Evolutionary conservation across 192 early-diverging fungal genomes (phyloP), one percentile per base, ranked within the genome.

Genomic region (Ramicandelaber brevisporus): DNA sequence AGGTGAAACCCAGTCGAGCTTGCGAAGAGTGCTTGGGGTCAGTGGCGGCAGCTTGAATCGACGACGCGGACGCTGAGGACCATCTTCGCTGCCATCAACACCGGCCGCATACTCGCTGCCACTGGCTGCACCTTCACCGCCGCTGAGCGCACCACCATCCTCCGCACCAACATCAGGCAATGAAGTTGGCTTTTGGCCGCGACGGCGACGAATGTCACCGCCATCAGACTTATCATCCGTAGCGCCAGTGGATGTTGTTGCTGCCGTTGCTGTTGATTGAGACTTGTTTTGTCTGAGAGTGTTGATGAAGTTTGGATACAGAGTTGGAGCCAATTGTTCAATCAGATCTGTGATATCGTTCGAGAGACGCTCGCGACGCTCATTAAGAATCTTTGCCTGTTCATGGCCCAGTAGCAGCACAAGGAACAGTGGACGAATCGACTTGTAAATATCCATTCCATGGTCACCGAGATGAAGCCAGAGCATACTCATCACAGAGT

Each of bases 341-440:
- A 96, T 78, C 14, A 81, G 36, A 1, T 63, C 57, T 10, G 70
- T 80, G 30, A 96, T 66, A 25, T 76, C 61, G 29, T 58, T 55
- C 8, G 76, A 68, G 1, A 96, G 61, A 24, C 76, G 55, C 17
- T 67, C 52, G 14, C 89, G 66, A 17, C 61, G 60, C 12, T 44
- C 43, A 10, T 74, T 63, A 24, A 96, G 58, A 31, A 63, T 66
- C 30, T 50, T 59, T 26, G 56, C 45, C 26, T 50, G 69, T 58
- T 38, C 58, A 34, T 41, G 42, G 20, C 50, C 61, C 34, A 44
- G 42, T 36, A 37, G 53, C 48, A 38, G 68, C 49, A 78, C 66
- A 25, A 97, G 38, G 31, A 77, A 81, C 15, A 90, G 53, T 5
- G 90, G 87, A 3, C 70, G 65, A 23, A 97, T 53, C 6, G 86